Conservation (phyloP, 345 rosid genomes). For the Streptanthus diversifolius region DNA sequence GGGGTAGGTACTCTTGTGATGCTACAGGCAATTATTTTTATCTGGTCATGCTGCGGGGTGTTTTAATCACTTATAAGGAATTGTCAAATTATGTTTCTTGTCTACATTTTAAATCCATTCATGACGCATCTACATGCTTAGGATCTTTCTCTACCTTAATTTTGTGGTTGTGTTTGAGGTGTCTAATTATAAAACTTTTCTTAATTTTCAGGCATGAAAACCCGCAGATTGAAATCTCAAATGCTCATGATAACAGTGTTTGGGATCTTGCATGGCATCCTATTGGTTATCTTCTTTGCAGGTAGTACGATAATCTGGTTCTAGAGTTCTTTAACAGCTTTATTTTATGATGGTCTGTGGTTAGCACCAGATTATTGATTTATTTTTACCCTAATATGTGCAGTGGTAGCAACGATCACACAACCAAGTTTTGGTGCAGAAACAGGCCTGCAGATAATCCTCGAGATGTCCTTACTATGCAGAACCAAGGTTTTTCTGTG, state of each 20-base stretch:
- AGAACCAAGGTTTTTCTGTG: slow-evolving; percentile 59
- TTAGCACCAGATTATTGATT: slow-evolving; percentile 10
- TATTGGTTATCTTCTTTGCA: slow-evolving; percentile 96
- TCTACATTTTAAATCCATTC: not conserved
- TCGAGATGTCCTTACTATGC: slow-evolving; percentile 71
- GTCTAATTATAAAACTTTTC: slow-evolving; percentile 20
- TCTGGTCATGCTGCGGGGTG: not conserved
- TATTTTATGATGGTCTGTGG: not conserved
- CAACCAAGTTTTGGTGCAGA: slow-evolving; percentile 98
- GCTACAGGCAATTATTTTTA: not conserved
- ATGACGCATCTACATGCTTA: slow-evolving; percentile 2
- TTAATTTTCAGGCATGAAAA: slow-evolving; percentile 74
- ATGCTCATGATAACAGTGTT: slow-evolving; percentile 88
- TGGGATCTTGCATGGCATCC: slow-evolving; percentile 99
- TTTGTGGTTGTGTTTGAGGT: not conserved
- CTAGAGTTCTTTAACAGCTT: not conserved
- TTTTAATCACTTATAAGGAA: not conserved
- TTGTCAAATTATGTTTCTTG: slow-evolving; percentile 4
- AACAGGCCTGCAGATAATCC: slow-evolving; percentile 92
- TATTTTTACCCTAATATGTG: slow-evolving; percentile 34
- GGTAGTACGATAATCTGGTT: slow-evolving; percentile 43
- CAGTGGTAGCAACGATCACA: slow-evolving; percentile 97
- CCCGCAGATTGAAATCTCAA: slow-evolving; percentile 81
- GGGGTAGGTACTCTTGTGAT: slow-evolving; percentile 50
- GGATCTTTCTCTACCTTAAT: not conserved